A percentile compares a stretch with the other conserved stretches of the same genome.
These are phyloP conservation scores for Boletus semigastroideus DNA, from an alignment of 1,284 basidiomycete genomes.

Conservation along the genomic window DNA sequence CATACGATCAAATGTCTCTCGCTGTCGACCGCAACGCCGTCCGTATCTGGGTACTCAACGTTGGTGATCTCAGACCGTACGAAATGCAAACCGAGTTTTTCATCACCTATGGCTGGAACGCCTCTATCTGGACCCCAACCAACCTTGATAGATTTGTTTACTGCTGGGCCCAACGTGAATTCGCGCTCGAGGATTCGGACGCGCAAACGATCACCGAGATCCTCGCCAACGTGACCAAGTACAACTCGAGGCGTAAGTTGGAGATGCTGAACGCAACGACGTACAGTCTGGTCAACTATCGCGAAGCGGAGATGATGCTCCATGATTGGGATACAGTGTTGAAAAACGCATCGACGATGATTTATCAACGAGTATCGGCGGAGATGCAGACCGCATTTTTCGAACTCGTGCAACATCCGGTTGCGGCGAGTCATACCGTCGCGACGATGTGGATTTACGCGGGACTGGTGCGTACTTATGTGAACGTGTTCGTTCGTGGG, in stretches of 20 bases:
- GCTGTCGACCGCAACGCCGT: conserved; percentile 38
- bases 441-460: background rate
- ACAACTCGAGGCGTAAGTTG: background rate
- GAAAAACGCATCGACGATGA: background rate
- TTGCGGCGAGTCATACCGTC: background rate
- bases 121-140: conserved; percentile 36
- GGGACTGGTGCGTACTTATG: background rate
- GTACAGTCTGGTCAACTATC: background rate
- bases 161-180: conserved; percentile 1
- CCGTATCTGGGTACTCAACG: conserved; percentile 58
- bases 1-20: conserved; percentile 4
- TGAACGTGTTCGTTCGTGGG: background rate
- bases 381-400: background rate
- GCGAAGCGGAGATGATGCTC: conserved; percentile 26
- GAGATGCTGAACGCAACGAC: background rate
- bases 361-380: background rate
- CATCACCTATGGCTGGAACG: conserved; percentile 56
- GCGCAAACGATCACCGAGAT: background rate
- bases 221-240: background rate
- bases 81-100: conserved; percentile 38
- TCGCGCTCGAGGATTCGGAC: background rate
- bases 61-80: conserved; percentile 71
- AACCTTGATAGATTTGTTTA: background rate
- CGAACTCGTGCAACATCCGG: background rate
- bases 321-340: background rate